Evolutionary conservation across 164 flowering plant genomes (phyloP), one percentile per base, ranked within the genome.

Genomic region (Berberis thunbergii): DNA sequence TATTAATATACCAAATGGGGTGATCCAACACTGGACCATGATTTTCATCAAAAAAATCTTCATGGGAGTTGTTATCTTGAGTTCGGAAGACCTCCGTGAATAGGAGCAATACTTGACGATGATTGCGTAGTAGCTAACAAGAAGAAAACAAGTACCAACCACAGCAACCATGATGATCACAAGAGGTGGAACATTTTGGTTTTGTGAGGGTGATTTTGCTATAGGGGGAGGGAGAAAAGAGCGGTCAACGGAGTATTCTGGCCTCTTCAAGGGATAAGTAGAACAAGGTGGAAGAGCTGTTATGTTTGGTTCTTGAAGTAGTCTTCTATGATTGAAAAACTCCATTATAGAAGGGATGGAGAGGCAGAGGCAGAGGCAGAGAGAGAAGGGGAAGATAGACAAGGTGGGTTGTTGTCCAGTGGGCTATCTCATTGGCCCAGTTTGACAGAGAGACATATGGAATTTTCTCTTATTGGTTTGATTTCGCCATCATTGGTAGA

Each of bases 1-100:
- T 78, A 43, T 67, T 48, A 56, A 84, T 82, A 43, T 67, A 72
- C 88, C 86, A 84, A 2, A 79, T 73, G 4, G 82, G 88, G 53
- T 82, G 76, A 55, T 80, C 83, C 6, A 72, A 41, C 0, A 49
- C 43, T 0, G 69, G 72, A 0, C 61, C 70, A 3, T 57, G 71
- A 56, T 69, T 57, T 56, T 77, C 78, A 40, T 78, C 76, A 12
- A 63, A 57, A 49, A 69, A 64, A 44, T 70, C 77, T 41, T 67
- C 77, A 40, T 67, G 76, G n/a, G n/a, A n/a, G 45, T 42, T 40
- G 3, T 11, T 6, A 39, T 55, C 7, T 55, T 55, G 42, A 13
- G 41, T 7, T 55, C 2, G 45, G 45, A 41, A 38, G 56, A 6
- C 13, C 50, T 68, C 3, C 67, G 70, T 7, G 69, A 39, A 0